These are phyloP conservation scores for Rhodotorula diobovata DNA, from an alignment of 768 basidiomycete genomes.

Conservation along the genomic window DNA sequence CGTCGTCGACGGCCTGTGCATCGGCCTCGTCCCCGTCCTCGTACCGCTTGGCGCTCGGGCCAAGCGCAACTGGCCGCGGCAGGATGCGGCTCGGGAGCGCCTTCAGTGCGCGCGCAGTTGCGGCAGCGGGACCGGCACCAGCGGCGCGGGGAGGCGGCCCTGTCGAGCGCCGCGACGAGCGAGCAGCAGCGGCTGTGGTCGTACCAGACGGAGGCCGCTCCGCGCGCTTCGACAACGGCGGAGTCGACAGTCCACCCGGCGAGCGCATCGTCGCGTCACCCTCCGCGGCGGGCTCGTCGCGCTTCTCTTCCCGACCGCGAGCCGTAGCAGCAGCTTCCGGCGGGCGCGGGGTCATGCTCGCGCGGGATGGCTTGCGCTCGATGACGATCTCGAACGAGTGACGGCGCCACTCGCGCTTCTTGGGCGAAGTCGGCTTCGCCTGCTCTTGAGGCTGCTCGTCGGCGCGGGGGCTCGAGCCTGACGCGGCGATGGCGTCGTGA, in stretches of 20 bases:
- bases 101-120: background rate
- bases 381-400: conserved; percentile 15
- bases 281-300: background rate
- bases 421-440: background rate
- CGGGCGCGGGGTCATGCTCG: background rate
- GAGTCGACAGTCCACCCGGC: background rate
- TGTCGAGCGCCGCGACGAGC: too few species aligned
- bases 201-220: too few species aligned
- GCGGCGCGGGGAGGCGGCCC: too few species aligned
- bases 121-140: too few species aligned
- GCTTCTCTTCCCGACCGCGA: background rate
- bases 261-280: background rate
- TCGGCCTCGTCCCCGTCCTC: too few species aligned
- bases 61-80: background rate
- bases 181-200: background rate
- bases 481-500: background rate
- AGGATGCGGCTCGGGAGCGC: background rate
- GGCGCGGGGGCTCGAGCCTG: background rate
- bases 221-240: conserved; percentile 1
- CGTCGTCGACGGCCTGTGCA: background rate
- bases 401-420: background rate
- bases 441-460: background rate
- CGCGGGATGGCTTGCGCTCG: background rate
- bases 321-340: too few species aligned
- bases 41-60: too few species aligned